phyloP scores from a whole-genome alignment of 306 rosid genomes.

The Arachis hypogaea region DNA sequence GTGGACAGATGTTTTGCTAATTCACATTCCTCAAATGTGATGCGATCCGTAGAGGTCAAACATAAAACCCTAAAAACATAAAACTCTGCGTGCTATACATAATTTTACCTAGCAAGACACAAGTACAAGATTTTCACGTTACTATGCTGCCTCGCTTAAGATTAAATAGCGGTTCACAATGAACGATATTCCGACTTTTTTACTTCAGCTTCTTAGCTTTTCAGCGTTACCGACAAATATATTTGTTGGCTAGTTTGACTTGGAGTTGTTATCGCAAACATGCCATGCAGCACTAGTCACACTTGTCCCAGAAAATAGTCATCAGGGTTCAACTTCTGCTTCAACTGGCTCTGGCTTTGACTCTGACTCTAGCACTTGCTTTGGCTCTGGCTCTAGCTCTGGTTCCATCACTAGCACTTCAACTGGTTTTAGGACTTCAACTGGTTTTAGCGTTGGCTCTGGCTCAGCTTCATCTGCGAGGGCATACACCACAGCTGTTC shows the following conservation, averaged over 20 bases:
- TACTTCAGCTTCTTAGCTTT: conserved; percentile 31
- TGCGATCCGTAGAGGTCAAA: conserved; percentile 13
- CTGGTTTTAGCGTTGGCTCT: conserved; percentile 7
- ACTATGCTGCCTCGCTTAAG: conserved; percentile 34
- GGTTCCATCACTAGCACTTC: not conserved
- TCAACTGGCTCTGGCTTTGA: conserved; percentile 26
- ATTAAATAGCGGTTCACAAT: conserved; percentile 24
- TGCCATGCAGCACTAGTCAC: conserved; percentile 30
- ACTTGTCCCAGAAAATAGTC: conserved; percentile 23
- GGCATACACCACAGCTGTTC: conserved; percentile 85
- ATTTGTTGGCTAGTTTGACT: conserved; percentile 36
- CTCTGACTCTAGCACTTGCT: not conserved
- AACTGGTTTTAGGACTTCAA: too few species aligned
- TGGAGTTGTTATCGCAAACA: conserved; percentile 35
- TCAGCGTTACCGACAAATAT: conserved; percentile 13
- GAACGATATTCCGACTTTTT: conserved; percentile 10
- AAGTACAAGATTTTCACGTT: conserved; percentile 20
- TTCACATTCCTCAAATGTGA: conserved; percentile 26
- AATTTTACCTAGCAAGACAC: conserved; percentile 31
- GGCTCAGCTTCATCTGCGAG: conserved; percentile 47
- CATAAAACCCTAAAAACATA: conserved; percentile 26
- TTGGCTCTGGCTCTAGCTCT: not conserved
- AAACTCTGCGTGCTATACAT: conserved; percentile 20
- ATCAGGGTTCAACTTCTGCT: conserved; percentile 43
- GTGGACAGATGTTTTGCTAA: conserved; percentile 13